A percentile compares a stretch with the other conserved stretches of the same genome.
Evolutionary conservation across 176 grass and related monocot genomes (phyloP).

Genomic region (Pontederia crassipes): DNA sequence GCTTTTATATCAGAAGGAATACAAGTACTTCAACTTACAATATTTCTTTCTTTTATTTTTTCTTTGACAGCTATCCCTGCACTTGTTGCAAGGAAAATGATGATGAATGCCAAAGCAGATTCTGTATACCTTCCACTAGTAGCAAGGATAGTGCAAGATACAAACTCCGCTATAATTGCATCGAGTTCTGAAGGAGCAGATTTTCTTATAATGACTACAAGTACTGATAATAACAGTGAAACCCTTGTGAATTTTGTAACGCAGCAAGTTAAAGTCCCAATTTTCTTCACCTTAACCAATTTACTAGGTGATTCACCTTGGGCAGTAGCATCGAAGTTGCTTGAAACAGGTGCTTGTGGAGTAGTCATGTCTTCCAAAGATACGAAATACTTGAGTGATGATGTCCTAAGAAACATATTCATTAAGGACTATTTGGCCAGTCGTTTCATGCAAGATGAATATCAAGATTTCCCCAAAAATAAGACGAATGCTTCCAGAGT

Average conservation of each 20-base stretch:
- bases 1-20: no score
- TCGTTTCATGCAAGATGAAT: conserved; percentile 25
- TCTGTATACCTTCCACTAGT: conserved; percentile 92
- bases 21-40: background rate
- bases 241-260: conserved; percentile 25
- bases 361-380: conserved; percentile 56
- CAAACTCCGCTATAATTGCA: conserved; percentile 55
- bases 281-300: conserved; percentile 51
- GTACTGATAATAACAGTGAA: conserved; percentile 19
- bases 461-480: conserved; percentile 28
- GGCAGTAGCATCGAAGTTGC: conserved; percentile 50
- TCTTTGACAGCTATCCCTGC: conserved; percentile 73
- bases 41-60: conserved; percentile 12
- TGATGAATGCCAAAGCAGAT: conserved; percentile 92
- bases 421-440: conserved; percentile 25
- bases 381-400: conserved; percentile 31
- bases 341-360: conserved; percentile 68
- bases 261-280: conserved; percentile 65
- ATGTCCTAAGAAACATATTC: conserved; percentile 51
- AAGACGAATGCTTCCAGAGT: conserved; percentile 36
- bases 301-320: conserved; percentile 34
- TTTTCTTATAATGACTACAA: conserved; percentile 67
- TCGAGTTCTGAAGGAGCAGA: conserved; percentile 80
- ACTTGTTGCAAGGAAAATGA: conserved; percentile 91
- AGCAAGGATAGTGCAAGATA: conserved; percentile 58